phyloP scores from a whole-genome alignment of 73 alveolate species.

The Uronychia setigera region DNA sequence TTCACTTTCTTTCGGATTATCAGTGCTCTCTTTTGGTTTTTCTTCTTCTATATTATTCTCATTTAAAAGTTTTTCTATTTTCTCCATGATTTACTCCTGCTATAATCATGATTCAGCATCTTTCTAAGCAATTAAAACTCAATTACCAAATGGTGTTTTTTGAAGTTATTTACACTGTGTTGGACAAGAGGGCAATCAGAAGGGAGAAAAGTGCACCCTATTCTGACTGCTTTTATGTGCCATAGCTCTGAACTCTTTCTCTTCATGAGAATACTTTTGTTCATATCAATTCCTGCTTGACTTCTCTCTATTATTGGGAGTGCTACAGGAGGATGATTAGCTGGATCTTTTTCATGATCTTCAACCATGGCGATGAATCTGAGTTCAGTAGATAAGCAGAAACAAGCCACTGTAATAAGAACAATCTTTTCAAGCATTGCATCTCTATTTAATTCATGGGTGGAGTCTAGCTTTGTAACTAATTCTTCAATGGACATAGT shows the following conservation, averaged over 20 bases:
- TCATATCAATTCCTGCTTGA: neutral
- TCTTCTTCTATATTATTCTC: too few species aligned
- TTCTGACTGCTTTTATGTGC: conserved; percentile 41
- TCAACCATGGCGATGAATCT: conserved; percentile 15
- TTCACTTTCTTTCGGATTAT: too few species aligned
- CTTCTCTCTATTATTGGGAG: neutral
- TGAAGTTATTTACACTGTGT: conserved; percentile 24
- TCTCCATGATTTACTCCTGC: too few species aligned
- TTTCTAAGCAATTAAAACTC: neutral
- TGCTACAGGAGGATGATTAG: neutral
- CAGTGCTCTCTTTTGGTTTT: too few species aligned
- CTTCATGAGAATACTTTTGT: neutral
- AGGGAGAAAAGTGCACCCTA: conserved; percentile 35
- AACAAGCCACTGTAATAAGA: conserved; percentile 37
- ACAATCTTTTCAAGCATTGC: conserved; percentile 53
- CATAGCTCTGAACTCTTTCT: conserved; percentile 45
- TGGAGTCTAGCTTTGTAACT: conserved; percentile 33
- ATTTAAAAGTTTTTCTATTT: too few species aligned
- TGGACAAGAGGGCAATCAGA: conserved; percentile 40
- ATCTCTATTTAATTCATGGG: conserved; percentile 47
- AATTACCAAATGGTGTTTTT: conserved; percentile 24
- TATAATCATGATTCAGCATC: too few species aligned
- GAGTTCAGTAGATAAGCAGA: conserved; percentile 46
- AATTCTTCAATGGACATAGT: conserved; percentile 41
- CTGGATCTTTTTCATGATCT: neutral